A percentile compares a stretch with the other conserved stretches of the same genome.
Conservation (phyloP, 2,329 filamentous ascomycete species). For the Aspergillus viridinutans region DNA sequence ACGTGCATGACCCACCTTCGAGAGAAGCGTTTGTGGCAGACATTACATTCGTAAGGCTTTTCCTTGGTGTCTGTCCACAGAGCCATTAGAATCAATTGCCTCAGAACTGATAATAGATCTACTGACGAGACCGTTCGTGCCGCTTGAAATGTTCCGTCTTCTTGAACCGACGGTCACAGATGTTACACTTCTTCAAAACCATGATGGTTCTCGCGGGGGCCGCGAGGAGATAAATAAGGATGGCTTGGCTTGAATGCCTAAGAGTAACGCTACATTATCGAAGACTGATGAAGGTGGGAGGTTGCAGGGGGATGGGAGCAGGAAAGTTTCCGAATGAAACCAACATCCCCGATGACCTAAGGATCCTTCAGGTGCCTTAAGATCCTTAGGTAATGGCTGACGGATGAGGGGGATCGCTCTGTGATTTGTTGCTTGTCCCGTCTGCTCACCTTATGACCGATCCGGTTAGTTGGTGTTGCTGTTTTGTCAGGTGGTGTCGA, state of each 20-base stretch:
- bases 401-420: not conserved
- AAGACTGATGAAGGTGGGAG: not conserved
- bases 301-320: not conserved
- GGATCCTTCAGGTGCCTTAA: too few species aligned
- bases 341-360: not conserved
- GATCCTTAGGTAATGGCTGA: not conserved
- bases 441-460: not conserved
- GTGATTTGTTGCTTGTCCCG: not conserved
- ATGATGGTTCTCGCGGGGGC: slow-evolving; percentile 23
- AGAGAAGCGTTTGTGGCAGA: slow-evolving; percentile 53
- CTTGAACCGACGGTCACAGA: slow-evolving; percentile 53
- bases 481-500: not conserved
- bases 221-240: slow-evolving; percentile 3
- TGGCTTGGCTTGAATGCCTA: not conserved
- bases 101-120: not conserved
- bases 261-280: slow-evolving; percentile 5
- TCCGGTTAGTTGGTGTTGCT: not conserved
- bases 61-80: slow-evolving; percentile 48
- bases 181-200: slow-evolving; percentile 42
- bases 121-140: slow-evolving; percentile 53
- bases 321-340: not conserved
- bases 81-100: not conserved
- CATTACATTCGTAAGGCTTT: slow-evolving; percentile 51
- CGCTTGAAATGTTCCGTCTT: slow-evolving; percentile 55
- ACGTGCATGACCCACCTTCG: slow-evolving; percentile 41